A percentile compares a stretch with the other conserved stretches of the same genome.
These are phyloP conservation scores for Phylloporus sp. DNA, from an alignment of 1,284 basidiomycete species.

Conservation along the genomic window DNA sequence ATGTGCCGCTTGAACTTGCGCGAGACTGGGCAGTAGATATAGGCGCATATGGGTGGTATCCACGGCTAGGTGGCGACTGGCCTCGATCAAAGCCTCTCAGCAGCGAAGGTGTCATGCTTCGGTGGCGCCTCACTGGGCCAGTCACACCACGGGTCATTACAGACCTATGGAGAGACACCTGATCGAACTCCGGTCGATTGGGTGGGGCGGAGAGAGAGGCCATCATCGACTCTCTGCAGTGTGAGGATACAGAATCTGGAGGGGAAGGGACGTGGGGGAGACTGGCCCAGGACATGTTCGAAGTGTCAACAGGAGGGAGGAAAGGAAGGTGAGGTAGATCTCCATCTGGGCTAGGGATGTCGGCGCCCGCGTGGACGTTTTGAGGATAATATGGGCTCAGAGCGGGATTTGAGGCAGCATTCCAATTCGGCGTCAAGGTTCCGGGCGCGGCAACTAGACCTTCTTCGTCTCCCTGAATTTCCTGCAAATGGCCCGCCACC, in stretches of 20 bases:
- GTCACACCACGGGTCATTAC: constrained; percentile 33
- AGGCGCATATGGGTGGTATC: constrained; percentile 35
- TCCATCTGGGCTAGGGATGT: constrained; percentile 24
- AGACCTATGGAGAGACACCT: constrained; percentile 27
- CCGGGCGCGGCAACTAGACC: constrained; percentile 46
- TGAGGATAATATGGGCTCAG: constrained; percentile 33
- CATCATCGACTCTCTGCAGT: constrained; percentile 42
- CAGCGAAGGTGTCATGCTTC: constrained; percentile 75
- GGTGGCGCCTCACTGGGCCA: constrained; percentile 69
- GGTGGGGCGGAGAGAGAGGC: constrained; percentile 67
- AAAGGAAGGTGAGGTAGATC: constrained; percentile 29
- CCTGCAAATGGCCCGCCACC: constrained; percentile 57
- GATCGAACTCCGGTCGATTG: constrained; percentile 67
- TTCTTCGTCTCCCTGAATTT: constrained; percentile 64
- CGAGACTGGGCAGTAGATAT: constrained; percentile 30
- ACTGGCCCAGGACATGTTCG: constrained; percentile 33
- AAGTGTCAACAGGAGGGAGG: constrained; percentile 27
- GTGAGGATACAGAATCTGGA: constrained; percentile 41
- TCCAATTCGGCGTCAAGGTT: constrained; percentile 22
- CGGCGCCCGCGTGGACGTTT: constrained; percentile 12
- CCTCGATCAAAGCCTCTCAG: constrained; percentile 42
- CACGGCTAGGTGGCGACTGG: constrained; percentile 32
- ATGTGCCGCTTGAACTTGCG: constrained; percentile 30
- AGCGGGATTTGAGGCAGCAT: constrained; percentile 9
- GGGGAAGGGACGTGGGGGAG: constrained; percentile 31